These are phyloP conservation scores for Aspergillus sojae DNA, from an alignment of 2,329 filamentous ascomycete species.

Conservation along the genomic window DNA sequence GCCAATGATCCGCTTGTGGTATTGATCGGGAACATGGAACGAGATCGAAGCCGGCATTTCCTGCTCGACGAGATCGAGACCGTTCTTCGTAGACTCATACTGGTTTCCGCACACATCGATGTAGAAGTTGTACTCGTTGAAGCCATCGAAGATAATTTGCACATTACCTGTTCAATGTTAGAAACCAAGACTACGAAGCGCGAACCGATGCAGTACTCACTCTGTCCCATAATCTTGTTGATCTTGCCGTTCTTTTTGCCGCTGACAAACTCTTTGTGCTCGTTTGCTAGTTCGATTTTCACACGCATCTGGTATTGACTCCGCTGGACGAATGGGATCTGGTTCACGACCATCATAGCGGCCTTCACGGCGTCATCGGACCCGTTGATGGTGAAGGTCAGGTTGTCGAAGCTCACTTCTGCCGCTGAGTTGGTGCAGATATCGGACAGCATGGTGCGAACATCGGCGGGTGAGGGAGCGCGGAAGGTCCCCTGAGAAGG, in stretches of 20 bases:
- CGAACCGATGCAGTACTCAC: constrained; percentile 48
- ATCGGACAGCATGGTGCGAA: constrained; percentile 88
- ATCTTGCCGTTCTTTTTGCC: constrained; percentile 99
- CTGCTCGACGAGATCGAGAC: constrained; percentile 89
- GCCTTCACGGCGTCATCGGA: constrained; percentile 96
- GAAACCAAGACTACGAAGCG: neutral
- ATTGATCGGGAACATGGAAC: constrained; percentile 98
- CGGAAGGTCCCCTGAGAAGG: constrained; percentile 60
- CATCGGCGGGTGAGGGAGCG: constrained; percentile 66
- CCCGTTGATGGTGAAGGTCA: constrained; percentile 90
- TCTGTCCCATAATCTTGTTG: constrained; percentile 99
- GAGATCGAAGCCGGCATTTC: constrained; percentile 99
- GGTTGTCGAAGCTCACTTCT: constrained; percentile 90
- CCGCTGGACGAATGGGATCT: constrained; percentile 84
- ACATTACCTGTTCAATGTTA: constrained; percentile 67
- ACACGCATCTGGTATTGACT: constrained; percentile 91
- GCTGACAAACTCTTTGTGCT: constrained; percentile 99
- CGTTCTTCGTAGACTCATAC: constrained; percentile 93
- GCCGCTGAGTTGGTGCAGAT: constrained; percentile 96
- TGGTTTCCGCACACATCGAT: constrained; percentile 93
- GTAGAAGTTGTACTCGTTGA: constrained; percentile 99
- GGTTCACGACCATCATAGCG: constrained; percentile 90
- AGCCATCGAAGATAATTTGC: constrained; percentile 98
- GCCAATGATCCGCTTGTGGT: constrained; percentile 98
- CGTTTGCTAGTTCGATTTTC: constrained; percentile 97